Percentiles rank a stretch among this genome's conserved stretches.
Evolutionary conservation across 1,284 basidiomycete genomes (phyloP).

Genomic region (Earliella scabrosa): DNA sequence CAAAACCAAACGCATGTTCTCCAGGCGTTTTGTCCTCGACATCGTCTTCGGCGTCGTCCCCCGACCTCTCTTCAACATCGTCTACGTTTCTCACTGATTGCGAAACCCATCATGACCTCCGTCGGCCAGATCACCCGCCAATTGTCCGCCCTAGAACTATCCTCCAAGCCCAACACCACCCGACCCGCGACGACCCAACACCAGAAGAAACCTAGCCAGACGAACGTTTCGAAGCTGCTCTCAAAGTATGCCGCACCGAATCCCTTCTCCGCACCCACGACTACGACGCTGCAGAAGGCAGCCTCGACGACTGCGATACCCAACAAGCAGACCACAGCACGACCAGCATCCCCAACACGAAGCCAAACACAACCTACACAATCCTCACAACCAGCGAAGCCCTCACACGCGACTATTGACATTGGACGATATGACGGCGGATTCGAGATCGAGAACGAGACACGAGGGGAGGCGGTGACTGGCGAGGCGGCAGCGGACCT

Average conservation of each 20-base stretch:
- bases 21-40: conserved; percentile 16
- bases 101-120: conserved; percentile 42
- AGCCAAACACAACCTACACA: neutral
- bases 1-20: conserved; percentile 20
- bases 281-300: too few relatives aligned
- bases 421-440: conserved; percentile 89
- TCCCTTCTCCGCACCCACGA: conserved; percentile 36
- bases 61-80: neutral
- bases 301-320: conserved; percentile 28
- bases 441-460: conserved; percentile 79
- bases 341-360: conserved; percentile 33
- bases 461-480: conserved; percentile 60
- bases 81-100: neutral
- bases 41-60: conserved; percentile 18
- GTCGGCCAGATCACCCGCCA: conserved; percentile 50
- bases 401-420: conserved; percentile 47
- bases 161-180: conserved; percentile 45
- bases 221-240: conserved; percentile 65
- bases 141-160: conserved; percentile 53
- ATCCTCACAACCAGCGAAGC: conserved; percentile 14
- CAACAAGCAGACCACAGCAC: conserved; percentile 30
- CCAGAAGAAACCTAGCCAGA: conserved; percentile 56
- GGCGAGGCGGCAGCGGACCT: conserved; percentile 78
- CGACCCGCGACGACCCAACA: conserved; percentile 40
- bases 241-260: conserved; percentile 69